Base-by-base conservation (phyloP, 306 rosid genomes). In the Oemleria cerasiformis region DNA sequence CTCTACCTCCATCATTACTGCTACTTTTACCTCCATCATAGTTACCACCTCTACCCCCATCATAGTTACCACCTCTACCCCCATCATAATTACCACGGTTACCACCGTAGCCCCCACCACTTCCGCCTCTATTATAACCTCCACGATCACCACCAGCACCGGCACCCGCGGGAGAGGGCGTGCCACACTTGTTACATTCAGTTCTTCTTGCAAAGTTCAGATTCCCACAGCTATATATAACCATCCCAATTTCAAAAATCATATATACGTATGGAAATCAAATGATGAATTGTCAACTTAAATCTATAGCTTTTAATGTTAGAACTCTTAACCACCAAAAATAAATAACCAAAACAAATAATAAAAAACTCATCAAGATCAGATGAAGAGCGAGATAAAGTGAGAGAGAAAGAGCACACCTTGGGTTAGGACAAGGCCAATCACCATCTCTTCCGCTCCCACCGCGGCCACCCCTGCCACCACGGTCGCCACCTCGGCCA, bases 391-490 rank as follows among this genome's bases (percentile, higher is more conserved):
- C 19, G 5, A 44, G 50, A 19, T 5, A 17, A 2, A 42, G 42
- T 40, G 14, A 47, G 2, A 9, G 41, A 21, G 15, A 76, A 79
- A 55, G 47, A 38, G 9, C 63, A 75, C 14, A 81, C 99, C 96
- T 86, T 50, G 90, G 90, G 55, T 88, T 92, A 64, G 99, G 97
- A 78, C 99, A 95, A 3, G 88, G 88, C 99, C 99, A 95, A 76
- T 95, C 97, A 47, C 99, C 99, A 49, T 95, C 99, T 84, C 97
- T 84, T 55, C 99, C 99, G 34, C 99, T 75, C 6, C 97, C 97
- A 40, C 92, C 91, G 16, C 98, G 86, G 34, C 94, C 90, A 36
- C 82, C 85, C 48, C 85, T 67, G 36, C 81, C 88, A 0, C 96
- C 59, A 0, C 91, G 64, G 64, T 59, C 84, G 5, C 88, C 84